A percentile compares a stretch with the other conserved stretches of the same genome.
These are phyloP conservation scores for Brassica napus DNA, from an alignment of 345 rosid species.

Conservation along the genomic window Da-Ae NC_063439.1:23931001-23931500, in stretches of 20 bases:
- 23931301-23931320: constrained; percentile 4
- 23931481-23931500: constrained; percentile 18
- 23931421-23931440: constrained; percentile 17
- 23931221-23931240: constrained; percentile 21
- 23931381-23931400: background rate
- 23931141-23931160: background rate
- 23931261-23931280: background rate
- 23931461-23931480: constrained; percentile 24
- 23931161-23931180: constrained; percentile 76
- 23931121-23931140: background rate
- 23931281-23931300: background rate
- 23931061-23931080: constrained; percentile 84
- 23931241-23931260: constrained; percentile 28
- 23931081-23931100: constrained; percentile 53
- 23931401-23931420: constrained; percentile 3
- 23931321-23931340: constrained; percentile 29
- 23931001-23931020: constrained; percentile 46
- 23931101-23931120: background rate
- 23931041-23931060: constrained; percentile 62
- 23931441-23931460: constrained; percentile 22
- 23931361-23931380: constrained; percentile 37
- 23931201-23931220: constrained; percentile 49
- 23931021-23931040: constrained; percentile 72
- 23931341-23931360: constrained; percentile 29
- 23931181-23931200: constrained; percentile 70